Evolutionary conservation across 495 filamentous ascomycete species (phyloP), one percentile per base, ranked within the genome.

Genomic region (Cercophora scortea): DNA sequence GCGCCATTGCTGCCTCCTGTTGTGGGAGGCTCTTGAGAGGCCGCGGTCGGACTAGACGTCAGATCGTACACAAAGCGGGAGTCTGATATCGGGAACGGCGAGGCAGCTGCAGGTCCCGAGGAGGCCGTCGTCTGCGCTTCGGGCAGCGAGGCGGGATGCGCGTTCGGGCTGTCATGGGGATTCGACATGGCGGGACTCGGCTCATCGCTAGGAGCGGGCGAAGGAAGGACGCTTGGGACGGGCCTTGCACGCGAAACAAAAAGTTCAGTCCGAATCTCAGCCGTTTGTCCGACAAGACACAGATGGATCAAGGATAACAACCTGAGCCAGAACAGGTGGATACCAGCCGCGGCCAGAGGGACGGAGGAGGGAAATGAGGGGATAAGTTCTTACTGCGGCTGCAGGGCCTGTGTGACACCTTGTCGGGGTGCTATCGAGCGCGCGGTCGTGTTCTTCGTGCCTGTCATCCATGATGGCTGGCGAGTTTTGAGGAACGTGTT

Each of bases 401-500:
- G 56, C 42, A 44, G 18, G 45, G 47, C 36, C 35, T 44, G 49
- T 4, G 43, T 13, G 43, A 40, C 47, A 10, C 43, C 18, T 34
- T 36, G 45, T 39, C 49, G 50, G 13, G 17, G 6, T 12, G 41
- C 4, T 38, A 57, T 44, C 36, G 67, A 61, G 45, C 73, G 76
- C 48, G 70, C 58, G 45, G 59, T 66, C 33, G 71, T 68, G 44
- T 68, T 69, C 11, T 42, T 18, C 15, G 60, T 55, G 49, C 65
- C 66, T 36, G 63, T 57, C 77, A 90, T 85, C 88, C 88, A 91
- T 61, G 80, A 71, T 58, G 76, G 84, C 62, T 81, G 81, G 52
- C 72, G 71, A 42, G 34, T 15, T 6, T 80, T 76, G 49, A 88
- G 71, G 67, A 89, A 86, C 36, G 77, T 64, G 55, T 74, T 82